Conservation (phyloP, 1,139 yeast species). For the Scheffersomyces illinoinensis region DNA sequence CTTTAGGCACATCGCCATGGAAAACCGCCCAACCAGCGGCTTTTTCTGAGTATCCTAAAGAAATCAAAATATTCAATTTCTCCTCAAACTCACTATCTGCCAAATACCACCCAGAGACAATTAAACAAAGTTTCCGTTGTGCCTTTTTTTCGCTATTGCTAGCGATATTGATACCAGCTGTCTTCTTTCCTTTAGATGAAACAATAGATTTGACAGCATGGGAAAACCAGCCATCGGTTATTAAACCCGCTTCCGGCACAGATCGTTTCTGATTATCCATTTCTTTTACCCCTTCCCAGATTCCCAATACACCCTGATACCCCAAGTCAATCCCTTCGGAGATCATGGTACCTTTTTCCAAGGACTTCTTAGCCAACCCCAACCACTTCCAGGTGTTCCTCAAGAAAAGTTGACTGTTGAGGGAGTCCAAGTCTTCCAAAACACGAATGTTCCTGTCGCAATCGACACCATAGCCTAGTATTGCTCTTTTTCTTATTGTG, state of each 20-base stretch:
- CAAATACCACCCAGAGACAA: slow-evolving; percentile 91
- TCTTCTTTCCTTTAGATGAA: slow-evolving; percentile 43
- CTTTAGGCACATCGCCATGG: slow-evolving; percentile 82
- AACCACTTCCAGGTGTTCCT: slow-evolving; percentile 92
- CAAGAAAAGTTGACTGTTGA: slow-evolving; percentile 60
- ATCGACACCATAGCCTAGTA: slow-evolving; percentile 71
- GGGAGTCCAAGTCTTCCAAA: slow-evolving; percentile 52
- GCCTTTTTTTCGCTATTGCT: slow-evolving; percentile 53
- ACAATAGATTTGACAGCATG: slow-evolving; percentile 47
- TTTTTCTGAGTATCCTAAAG: slow-evolving; percentile 68
- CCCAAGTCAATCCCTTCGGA: slow-evolving; percentile 75
- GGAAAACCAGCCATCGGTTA: slow-evolving; percentile 46
- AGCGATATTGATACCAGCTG: slow-evolving; percentile 47
- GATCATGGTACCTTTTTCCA: slow-evolving; percentile 68
- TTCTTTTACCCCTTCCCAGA: slow-evolving; percentile 82
- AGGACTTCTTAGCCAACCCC: slow-evolving; percentile 65
- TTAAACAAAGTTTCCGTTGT: slow-evolving; percentile 76
- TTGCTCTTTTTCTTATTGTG: slow-evolving; percentile 69
- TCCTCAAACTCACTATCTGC: slow-evolving; percentile 75
- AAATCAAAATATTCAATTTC: slow-evolving; percentile 58
- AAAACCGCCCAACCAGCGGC: slow-evolving; percentile 99
- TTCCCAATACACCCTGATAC: slow-evolving; percentile 83
- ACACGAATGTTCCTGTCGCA: slow-evolving; percentile 64
- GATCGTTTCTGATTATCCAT: slow-evolving; percentile 55
- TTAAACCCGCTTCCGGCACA: slow-evolving; percentile 16